Conservation (phyloP, 176 grass and related monocot species). For the Oryza australiensis region DNA sequence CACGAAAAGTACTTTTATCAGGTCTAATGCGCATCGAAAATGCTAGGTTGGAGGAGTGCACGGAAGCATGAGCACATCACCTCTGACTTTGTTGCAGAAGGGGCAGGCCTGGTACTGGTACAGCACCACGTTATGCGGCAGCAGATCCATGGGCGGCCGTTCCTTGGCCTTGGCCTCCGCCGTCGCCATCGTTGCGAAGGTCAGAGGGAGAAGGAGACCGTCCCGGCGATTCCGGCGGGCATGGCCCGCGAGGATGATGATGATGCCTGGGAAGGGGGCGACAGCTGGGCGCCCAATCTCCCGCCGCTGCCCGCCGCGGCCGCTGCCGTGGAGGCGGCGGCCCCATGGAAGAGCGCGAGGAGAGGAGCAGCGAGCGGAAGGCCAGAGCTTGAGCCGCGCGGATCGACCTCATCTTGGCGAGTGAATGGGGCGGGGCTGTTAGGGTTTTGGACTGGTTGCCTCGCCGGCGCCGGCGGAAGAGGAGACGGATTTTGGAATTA, state of each 20-base stretch:
- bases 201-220: conserved; percentile 79
- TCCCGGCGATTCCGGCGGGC: conserved; percentile 62
- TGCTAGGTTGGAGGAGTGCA: background rate
- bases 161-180: conserved; percentile 77
- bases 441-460: conserved; percentile 1
- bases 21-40: background rate
- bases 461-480: background rate
- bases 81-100: conserved; percentile 99
- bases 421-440: background rate
- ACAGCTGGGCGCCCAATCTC: conserved; percentile 19
- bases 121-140: conserved; percentile 77
- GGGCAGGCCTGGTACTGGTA: conserved; percentile 97
- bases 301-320: background rate
- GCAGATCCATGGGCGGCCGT: conserved; percentile 44
- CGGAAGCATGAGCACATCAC: conserved; percentile 32
- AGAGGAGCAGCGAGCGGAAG: conserved; percentile 48
- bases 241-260: conserved; percentile 20
- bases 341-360: conserved; percentile 24
- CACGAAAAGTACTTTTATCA: background rate
- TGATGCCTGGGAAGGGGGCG: background rate
- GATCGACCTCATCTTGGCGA: conserved; percentile 45
- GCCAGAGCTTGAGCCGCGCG: conserved; percentile 47
- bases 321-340: background rate
- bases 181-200: conserved; percentile 56
- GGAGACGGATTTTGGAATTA: no score